Percentiles rank a stretch among this genome's conserved stretches.
These are phyloP conservation scores for Fusarium longipes DNA, from an alignment of 2,329 filamentous ascomycete genomes.

Conservation along the genomic window DNA sequence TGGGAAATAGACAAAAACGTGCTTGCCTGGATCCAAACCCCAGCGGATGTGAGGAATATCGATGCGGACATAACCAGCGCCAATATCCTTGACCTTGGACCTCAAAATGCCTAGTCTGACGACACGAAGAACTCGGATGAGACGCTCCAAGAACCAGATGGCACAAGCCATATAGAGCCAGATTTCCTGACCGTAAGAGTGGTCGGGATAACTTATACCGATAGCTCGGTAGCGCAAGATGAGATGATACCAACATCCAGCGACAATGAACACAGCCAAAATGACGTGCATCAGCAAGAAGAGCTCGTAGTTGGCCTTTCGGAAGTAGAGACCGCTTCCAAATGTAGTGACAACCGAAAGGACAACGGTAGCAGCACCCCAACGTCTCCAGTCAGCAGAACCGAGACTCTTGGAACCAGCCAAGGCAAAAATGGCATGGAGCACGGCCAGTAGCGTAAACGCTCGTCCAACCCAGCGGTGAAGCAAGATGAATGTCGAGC, in stretches of 20 bases:
- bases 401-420: not conserved
- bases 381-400: not conserved
- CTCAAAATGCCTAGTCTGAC: slow-evolving; percentile 40
- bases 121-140: slow-evolving; percentile 42
- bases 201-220: slow-evolving; percentile 1
- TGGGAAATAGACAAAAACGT: slow-evolving; percentile 19
- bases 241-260: slow-evolving; percentile 59
- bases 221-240: slow-evolving; percentile 45
- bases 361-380: not conserved
- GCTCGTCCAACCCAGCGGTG: slow-evolving; percentile 12
- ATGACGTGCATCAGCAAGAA: slow-evolving; percentile 59
- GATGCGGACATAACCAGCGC: slow-evolving; percentile 2
- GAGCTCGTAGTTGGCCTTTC: slow-evolving; percentile 56
- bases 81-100: slow-evolving; percentile 18
- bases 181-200: slow-evolving; percentile 57
- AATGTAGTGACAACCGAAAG: not conserved
- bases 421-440: not conserved
- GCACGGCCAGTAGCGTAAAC: slow-evolving; percentile 8
- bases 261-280: slow-evolving; percentile 55
- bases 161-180: slow-evolving; percentile 48
- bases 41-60: slow-evolving; percentile 1
- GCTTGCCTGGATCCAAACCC: slow-evolving; percentile 19
- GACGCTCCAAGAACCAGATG: slow-evolving; percentile 48
- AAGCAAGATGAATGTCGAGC: slow-evolving; percentile 7
- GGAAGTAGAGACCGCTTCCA: slow-evolving; percentile 39